Base-by-base conservation (phyloP, 768 basidiomycete species). In the Tremella fuciformis region DNA sequence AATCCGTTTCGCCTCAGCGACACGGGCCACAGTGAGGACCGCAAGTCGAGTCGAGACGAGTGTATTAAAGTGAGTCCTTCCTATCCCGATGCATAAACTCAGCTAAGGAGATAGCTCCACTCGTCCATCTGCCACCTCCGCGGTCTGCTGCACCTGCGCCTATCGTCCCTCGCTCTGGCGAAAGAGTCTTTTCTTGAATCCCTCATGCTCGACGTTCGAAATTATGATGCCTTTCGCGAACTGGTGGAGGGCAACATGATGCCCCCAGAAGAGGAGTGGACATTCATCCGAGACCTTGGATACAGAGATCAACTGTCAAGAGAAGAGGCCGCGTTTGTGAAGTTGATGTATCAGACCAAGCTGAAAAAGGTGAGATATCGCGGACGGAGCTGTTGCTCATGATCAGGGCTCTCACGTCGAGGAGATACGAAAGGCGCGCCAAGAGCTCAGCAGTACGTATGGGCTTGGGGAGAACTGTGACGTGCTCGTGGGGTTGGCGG, bases 101-200 rank as follows among this genome's bases (percentile, higher is more conserved):
- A 15, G 34, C 18, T 53, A 50, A 63, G 25, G 25, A 18, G 37
- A 64, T 34, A 94, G 91, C 88, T 97, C 39, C 91, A 98, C 79
- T 91, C 96, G 2, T 96, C 94, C 1, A 93, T 97, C 85, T 97
- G 94, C 71, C 87, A 94, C 71, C 81, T 99, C 16, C 85, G 96
- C 55, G 96, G 93, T 13, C 79, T 96, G 21, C 81, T 99, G 18
- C 94, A 97, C 85, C 86, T 93, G 53, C 93, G 96, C 71, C 81
- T 97, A 15, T 92, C 91, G 67, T 87, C 91, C 11, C 86, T 86
- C 19, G 88, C 91, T 52, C 84, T 88, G 67, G 96, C 96, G 1
- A 98, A 98, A 74, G 82, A 88, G 51, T 91, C 89, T 66, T 96
- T 97, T 70, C 87, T 96, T 85, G 94, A 99, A 71, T 93, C 96